Evolutionary conservation across 768 basidiomycete species (phyloP).

Genomic region (Mycena latifolia): DNA sequence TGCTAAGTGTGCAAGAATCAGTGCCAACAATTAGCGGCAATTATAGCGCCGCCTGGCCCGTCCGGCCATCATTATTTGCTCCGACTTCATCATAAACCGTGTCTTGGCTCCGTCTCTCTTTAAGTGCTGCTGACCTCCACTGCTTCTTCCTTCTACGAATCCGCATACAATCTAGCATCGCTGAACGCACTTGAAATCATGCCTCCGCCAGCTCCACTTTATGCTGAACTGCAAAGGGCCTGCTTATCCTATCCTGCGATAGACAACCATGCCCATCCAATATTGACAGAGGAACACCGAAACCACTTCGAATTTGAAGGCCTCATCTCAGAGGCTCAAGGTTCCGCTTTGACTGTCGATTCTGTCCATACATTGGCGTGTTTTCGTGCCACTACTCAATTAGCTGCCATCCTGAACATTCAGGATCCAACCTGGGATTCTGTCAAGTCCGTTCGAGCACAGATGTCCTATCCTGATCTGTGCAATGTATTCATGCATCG

Average conservation of each 20-base stretch:
- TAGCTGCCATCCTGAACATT: constrained; percentile 63
- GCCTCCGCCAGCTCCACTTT: too few species aligned
- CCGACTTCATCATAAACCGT: too few species aligned
- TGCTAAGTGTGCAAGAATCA: too few species aligned
- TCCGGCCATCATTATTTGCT: too few species aligned
- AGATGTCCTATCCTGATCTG: constrained; percentile 65
- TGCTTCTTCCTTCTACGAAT: too few species aligned
- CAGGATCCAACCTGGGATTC: constrained; percentile 66
- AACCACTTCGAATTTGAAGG: constrained; percentile 69
- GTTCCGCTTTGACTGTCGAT: constrained; percentile 63
- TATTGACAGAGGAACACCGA: constrained; percentile 64
- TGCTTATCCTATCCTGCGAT: constrained; percentile 24
- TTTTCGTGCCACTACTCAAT: constrained; percentile 67
- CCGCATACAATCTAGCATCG: too few species aligned
- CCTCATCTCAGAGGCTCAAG: constrained; percentile 70
- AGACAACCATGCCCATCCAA: constrained; percentile 86
- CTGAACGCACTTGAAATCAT: too few species aligned
- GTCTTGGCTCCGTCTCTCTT: too few species aligned
- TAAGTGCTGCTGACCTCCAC: too few species aligned
- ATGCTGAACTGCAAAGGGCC: constrained; percentile 4
- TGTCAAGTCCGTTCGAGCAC: constrained; percentile 61
- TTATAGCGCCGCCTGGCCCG: too few species aligned
- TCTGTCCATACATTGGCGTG: constrained; percentile 69
- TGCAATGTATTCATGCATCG: constrained; percentile 67
- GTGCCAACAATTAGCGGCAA: too few species aligned